These are phyloP conservation scores for Pulveroboletus frians DNA, from an alignment of 768 basidiomycete genomes.

Conservation along the genomic window DNA sequence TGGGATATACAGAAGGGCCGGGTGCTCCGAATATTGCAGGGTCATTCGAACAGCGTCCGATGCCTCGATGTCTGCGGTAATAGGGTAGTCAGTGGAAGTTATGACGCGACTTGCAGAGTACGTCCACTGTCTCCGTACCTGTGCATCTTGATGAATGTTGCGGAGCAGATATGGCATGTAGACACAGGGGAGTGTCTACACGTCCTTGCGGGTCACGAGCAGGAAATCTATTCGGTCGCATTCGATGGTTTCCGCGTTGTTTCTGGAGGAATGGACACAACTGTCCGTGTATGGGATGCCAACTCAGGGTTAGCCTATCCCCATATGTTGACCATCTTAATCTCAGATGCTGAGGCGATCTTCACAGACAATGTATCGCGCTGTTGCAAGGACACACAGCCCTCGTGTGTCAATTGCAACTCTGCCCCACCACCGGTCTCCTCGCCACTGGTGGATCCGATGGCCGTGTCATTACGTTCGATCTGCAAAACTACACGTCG, in stretches of 20 bases:
- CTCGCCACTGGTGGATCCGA: constrained; percentile 87
- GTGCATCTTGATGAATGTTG: background rate
- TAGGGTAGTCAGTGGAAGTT: constrained; percentile 85
- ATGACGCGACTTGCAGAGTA: constrained; percentile 84
- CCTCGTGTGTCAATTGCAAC: constrained; percentile 86
- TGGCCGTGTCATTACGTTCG: constrained; percentile 75
- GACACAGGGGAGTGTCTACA: constrained; percentile 86
- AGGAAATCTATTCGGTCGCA: constrained; percentile 87
- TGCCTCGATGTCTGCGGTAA: constrained; percentile 86
- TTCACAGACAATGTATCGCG: constrained; percentile 66
- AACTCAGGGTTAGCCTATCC: constrained; percentile 61
- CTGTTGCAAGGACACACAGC: constrained; percentile 88
- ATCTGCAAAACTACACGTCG: constrained; percentile 40
- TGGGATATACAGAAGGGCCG: constrained; percentile 90
- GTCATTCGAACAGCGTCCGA: constrained; percentile 78
- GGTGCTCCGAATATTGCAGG: constrained; percentile 58
- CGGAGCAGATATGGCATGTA: constrained; percentile 76
- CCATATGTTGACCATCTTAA: background rate
- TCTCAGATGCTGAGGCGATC: background rate
- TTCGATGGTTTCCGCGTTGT: constrained; percentile 81
- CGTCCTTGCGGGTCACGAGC: constrained; percentile 75
- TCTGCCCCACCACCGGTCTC: constrained; percentile 48
- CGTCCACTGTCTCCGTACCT: constrained; percentile 16
- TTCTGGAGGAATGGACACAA: constrained; percentile 91
- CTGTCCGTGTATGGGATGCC: constrained; percentile 87